Base-by-base conservation (phyloP, 306 rosid species). In the Pachyrhizus erosus region DNA sequence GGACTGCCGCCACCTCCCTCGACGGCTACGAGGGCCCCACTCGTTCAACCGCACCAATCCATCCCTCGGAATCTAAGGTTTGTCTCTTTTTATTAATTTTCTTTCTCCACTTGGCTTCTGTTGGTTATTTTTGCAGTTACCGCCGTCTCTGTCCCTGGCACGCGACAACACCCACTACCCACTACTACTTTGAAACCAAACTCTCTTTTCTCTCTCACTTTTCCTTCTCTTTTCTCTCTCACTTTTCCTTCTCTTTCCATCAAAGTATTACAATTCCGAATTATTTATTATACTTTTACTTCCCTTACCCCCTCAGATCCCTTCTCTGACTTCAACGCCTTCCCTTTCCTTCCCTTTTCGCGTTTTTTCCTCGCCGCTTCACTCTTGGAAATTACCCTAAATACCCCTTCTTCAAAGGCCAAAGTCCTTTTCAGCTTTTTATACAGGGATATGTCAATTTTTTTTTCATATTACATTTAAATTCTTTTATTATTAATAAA, bases 41-140 rank as follows among this genome's bases (percentile, higher is more conserved):
- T 80, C 88, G 75, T 34, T 52, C n/a, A 4, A 11, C 34, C n/a
- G 34, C 66, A 9, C 66, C 33, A 21, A 21, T 9, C 43, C 75
- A 70, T 31, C 57, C 79, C 62, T 84, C 90, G 77, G 86, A 89
- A 89, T 92, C 94, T 86, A 90, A 92, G 98, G 98, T 37, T 27
- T 3, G 8, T 5, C 40, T 37, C 40, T 37, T 37, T 37, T 37
- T 3, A 1, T 1, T n/a, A n/a, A n/a, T n/a, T n/a, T n/a, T n/a
- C n/a, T n/a, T n/a, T n/a, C n/a, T n/a, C n/a, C n/a, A n/a, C n/a
- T n/a, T n/a, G n/a, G n/a, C n/a, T n/a, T n/a, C n/a, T n/a, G n/a
- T n/a, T n/a, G 31, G 31, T 27, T 27, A 37, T 37, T 37, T 37
- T 37, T 37, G 6, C 8, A 8, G 40, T 37, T 37, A 37, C 8